These are phyloP conservation scores for Sarocladium oryzae DNA, from an alignment of 2,329 filamentous ascomycete genomes.

Conservation along the genomic window DNA sequence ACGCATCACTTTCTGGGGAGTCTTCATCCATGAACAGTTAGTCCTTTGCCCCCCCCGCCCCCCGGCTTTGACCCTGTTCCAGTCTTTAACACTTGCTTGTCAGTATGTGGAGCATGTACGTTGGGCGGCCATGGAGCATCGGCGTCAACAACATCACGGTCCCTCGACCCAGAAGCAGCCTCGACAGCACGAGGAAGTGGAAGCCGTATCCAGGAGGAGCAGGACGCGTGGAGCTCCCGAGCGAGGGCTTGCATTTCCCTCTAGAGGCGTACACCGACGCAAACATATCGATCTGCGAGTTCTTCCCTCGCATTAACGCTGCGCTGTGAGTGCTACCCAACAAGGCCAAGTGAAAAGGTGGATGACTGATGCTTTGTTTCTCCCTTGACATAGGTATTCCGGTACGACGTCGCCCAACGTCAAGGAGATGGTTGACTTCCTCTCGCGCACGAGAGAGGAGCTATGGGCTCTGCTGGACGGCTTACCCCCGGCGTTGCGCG, in stretches of 20 bases:
- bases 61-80: too few relatives aligned
- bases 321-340: conserved; percentile 17
- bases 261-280: conserved; percentile 1
- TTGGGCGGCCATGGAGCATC: conserved; percentile 15
- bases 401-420: neutral
- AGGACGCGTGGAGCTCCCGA: neutral
- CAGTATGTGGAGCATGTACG: conserved; percentile 16
- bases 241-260: neutral
- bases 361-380: neutral
- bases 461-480: neutral
- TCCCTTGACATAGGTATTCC: neutral
- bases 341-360: neutral
- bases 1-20: conserved; percentile 14
- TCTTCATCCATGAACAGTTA: conserved; percentile 11
- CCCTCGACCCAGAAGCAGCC: conserved; percentile 4
- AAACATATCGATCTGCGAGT: conserved; percentile 12
- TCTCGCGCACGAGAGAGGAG: neutral
- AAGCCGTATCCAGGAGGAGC: neutral
- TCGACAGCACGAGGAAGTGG: neutral
- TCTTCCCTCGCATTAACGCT: conserved; percentile 14
- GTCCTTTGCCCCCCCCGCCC: too few relatives aligned
- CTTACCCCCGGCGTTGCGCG: neutral
- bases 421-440: neutral
- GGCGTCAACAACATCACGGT: conserved; percentile 15
- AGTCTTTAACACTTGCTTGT: too few relatives aligned